Evolutionary conservation across 495 filamentous ascomycete genomes (phyloP).

Genomic region (Aspergillus avenaceus): DNA sequence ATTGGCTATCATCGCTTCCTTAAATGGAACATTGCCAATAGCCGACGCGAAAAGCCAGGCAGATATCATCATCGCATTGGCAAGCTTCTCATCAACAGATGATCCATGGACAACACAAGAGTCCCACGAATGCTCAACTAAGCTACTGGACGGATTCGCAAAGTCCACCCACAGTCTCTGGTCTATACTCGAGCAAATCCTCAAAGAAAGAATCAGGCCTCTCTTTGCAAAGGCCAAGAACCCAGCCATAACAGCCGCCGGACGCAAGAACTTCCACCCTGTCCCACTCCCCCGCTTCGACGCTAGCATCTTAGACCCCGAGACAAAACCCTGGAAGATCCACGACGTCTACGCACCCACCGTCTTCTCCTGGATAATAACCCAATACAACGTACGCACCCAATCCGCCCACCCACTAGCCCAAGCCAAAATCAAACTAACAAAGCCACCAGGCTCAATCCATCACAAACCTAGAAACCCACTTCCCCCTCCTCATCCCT

Average conservation of each 20-base stretch:
- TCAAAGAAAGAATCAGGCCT: conserved; percentile 55
- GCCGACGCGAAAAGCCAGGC: conserved; percentile 12
- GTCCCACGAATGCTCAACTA: conserved; percentile 23
- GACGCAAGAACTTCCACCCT: conserved; percentile 56
- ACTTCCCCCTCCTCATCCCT: conserved; percentile 82
- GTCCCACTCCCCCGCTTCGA: conserved; percentile 37
- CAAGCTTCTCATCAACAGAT: conserved; percentile 43
- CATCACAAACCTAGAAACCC: conserved; percentile 41
- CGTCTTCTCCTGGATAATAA: conserved; percentile 63
- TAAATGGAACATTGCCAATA: conserved; percentile 17
- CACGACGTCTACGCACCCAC: conserved; percentile 56
- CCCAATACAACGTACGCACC: conserved; percentile 33
- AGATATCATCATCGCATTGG: conserved; percentile 30
- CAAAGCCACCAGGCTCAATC: conserved; percentile 21
- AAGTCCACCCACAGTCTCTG: conserved; percentile 18
- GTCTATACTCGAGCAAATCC: conserved; percentile 52
- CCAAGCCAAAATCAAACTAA: background rate
- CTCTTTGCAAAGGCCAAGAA: conserved; percentile 66
- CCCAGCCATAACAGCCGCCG: conserved; percentile 55
- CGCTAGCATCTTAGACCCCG: conserved; percentile 42
- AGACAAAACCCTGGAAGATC: conserved; percentile 71
- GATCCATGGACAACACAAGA: conserved; percentile 54
- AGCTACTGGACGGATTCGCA: conserved; percentile 37
- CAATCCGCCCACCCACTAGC: background rate
- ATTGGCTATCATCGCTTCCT: conserved; percentile 26